A percentile compares a stretch with the other conserved stretches of the same genome.
phyloP scores from a whole-genome alignment of 2,329 filamentous ascomycete genomes.

The Colletotrichum navitas region DNA sequence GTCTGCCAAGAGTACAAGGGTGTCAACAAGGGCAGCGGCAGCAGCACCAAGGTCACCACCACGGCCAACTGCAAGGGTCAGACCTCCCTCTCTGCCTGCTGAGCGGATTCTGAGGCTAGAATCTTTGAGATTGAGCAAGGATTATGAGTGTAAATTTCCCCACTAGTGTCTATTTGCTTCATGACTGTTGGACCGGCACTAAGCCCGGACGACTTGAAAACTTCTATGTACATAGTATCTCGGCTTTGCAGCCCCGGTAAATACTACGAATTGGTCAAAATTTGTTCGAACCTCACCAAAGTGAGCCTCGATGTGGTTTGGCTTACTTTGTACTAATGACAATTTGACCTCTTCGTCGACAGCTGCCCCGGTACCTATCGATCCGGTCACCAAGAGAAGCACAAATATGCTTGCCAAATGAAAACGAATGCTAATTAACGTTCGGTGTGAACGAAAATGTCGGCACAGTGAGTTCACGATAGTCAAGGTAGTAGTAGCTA shows the following conservation, averaged over 20 bases:
- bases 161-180: constrained; percentile 33
- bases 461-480: background rate
- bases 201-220: background rate
- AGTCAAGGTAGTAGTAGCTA: too few species aligned
- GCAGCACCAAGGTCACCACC: constrained; percentile 41
- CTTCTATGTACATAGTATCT: constrained; percentile 39
- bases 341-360: background rate
- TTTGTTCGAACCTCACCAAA: too few species aligned
- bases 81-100: constrained; percentile 38
- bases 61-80: constrained; percentile 43
- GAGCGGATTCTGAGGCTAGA: background rate
- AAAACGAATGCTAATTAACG: background rate
- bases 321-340: background rate
- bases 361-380: background rate
- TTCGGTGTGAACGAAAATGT: background rate
- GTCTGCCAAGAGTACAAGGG: constrained; percentile 44
- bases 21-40: constrained; percentile 36
- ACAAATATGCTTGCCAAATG: background rate
- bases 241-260: constrained; percentile 9
- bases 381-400: background rate
- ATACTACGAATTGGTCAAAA: constrained; percentile 12
- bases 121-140: constrained; percentile 14
- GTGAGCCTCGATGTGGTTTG: background rate
- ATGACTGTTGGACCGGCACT: background rate
- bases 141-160: background rate